phyloP scores from a whole-genome alignment of 139 green algal genomes.

The Protoeuglena noctilucae region DNA sequence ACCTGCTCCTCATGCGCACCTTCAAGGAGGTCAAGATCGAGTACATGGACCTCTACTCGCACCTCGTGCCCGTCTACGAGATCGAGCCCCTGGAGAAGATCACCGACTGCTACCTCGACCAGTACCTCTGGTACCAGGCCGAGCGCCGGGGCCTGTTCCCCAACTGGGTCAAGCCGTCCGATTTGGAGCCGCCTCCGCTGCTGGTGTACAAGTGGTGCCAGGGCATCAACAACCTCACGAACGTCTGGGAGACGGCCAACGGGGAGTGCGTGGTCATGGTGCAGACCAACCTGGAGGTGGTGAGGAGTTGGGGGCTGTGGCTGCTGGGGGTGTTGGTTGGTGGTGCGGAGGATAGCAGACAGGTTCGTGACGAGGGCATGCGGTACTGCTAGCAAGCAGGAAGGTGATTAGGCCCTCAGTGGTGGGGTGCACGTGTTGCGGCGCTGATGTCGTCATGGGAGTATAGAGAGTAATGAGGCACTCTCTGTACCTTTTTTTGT shows the following conservation, averaged over 20 bases:
- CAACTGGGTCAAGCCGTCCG: slow-evolving; percentile 96
- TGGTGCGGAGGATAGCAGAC: no score
- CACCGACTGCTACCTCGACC: slow-evolving; percentile 95
- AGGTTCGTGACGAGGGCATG: no score
- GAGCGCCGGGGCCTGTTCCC: slow-evolving; percentile 96
- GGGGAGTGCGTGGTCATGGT: slow-evolving; percentile 98
- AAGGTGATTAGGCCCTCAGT: no score
- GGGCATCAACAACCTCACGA: slow-evolving; percentile 82
- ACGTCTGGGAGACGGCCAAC: slow-evolving; percentile 87
- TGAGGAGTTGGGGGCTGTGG: no score
- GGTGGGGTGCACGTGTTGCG: no score
- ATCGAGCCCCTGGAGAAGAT: slow-evolving; percentile 99
- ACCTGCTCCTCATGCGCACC: slow-evolving; percentile 89
- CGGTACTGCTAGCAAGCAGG: no score
- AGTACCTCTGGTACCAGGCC: slow-evolving; percentile 81
- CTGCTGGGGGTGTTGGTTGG: no score
- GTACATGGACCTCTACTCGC: slow-evolving; percentile 85
- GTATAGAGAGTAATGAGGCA: no score
- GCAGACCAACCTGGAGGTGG: slow-evolving; percentile 84
- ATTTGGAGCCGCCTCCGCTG: slow-evolving; percentile 89
- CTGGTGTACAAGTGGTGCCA: slow-evolving; percentile 98
- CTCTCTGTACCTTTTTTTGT: no score
- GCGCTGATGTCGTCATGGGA: no score
- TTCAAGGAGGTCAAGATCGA: slow-evolving; percentile 98
- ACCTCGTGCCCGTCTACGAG: slow-evolving; percentile 96